Evolutionary conservation across 192 early-diverging fungal species (phyloP), one percentile per base, ranked within the genome.

Genomic region (Kickxella alabastrina): DNA sequence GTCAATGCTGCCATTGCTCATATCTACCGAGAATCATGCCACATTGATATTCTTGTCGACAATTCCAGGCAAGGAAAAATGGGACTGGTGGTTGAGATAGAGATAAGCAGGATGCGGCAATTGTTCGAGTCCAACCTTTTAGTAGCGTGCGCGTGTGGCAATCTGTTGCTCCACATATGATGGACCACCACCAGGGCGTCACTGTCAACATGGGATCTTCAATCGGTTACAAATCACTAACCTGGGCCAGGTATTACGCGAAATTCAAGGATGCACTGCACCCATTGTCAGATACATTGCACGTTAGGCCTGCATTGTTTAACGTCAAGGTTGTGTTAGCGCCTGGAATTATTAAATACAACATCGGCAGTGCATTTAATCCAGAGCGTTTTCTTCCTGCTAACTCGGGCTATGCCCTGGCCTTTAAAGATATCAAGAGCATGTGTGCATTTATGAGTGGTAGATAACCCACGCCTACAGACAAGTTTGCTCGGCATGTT

Each of bases 161-260:
- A 23, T 78, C 60, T 0, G 81, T 83, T 0, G 78, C 75, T 6
- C 83, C 77, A 10, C 50, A 55, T 9, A 88, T 88, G 86, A 78
- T 78, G 21, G 56, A 65, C 6, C 62, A 60, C 29, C 39, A 44
- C 1, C 9, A 6, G 2, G 85, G 86, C 3, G 63, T 72, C 14
- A 85, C 86, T 24, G 79, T 74, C 15, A 88, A 88, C 38, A 62
- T 88, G 2, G 86, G 86, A 0, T 85, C 83, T 1, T 74, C 83
- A 23, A 79, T 80, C 15, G 84, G 76, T 1, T 85, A 85, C 47
- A 36, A 62, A 0, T 21, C 77, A 5, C 81, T 82, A 14, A 85
- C 86, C 5, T 85, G 80, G 80, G 79, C 66, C 37, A 77, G 80
- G 9, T 68, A 62, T 22, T 84, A 84, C 40, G 45, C 63, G 14